phyloP scores from a whole-genome alignment of 1,284 basidiomycete species.

The Hypsizygus ulmarius region DNA sequence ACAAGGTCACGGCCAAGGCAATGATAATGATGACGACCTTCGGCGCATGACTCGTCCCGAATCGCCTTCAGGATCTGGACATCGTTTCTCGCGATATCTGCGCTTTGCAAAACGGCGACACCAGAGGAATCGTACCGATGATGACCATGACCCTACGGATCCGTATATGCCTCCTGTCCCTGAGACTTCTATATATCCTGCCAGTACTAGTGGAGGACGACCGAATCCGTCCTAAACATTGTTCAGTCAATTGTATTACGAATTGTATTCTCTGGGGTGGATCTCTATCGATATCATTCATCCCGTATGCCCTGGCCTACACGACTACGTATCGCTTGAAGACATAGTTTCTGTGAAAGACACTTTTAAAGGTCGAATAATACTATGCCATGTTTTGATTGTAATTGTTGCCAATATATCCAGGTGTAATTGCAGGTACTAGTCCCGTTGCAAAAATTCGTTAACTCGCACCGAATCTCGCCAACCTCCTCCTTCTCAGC shows the following conservation, averaged over 20 bases:
- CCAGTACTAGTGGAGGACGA: not conserved
- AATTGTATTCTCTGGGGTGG: too few species aligned
- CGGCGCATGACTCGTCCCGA: conserved; percentile 3
- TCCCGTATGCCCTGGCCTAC: too few species aligned
- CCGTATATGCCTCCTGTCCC: conserved; percentile 29
- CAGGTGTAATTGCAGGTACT: not conserved
- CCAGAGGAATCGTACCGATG: conserved; percentile 22
- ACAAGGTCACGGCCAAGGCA: conserved; percentile 16
- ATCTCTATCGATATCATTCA: too few species aligned
- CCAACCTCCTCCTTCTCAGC: conserved; percentile 72
- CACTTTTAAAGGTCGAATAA: too few species aligned
- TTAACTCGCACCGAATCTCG: conserved; percentile 61
- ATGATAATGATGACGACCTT: conserved; percentile 23
- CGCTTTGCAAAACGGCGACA: conserved; percentile 56
- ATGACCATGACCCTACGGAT: conserved; percentile 29
- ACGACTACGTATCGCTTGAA: too few species aligned
- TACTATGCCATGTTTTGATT: too few species aligned
- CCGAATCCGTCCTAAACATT: too few species aligned
- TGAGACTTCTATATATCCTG: conserved; percentile 23
- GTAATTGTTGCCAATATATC: not conserved
- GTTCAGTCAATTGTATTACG: too few species aligned
- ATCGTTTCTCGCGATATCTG: conserved; percentile 68
- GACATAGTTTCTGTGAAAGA: too few species aligned
- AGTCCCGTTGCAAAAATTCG: not conserved
- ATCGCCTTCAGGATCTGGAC: conserved; percentile 21